A percentile compares a stretch with the other conserved stretches of the same genome.
Conservation (phyloP, 2,329 filamentous ascomycete genomes). For the Fusarium sp. region DNA sequence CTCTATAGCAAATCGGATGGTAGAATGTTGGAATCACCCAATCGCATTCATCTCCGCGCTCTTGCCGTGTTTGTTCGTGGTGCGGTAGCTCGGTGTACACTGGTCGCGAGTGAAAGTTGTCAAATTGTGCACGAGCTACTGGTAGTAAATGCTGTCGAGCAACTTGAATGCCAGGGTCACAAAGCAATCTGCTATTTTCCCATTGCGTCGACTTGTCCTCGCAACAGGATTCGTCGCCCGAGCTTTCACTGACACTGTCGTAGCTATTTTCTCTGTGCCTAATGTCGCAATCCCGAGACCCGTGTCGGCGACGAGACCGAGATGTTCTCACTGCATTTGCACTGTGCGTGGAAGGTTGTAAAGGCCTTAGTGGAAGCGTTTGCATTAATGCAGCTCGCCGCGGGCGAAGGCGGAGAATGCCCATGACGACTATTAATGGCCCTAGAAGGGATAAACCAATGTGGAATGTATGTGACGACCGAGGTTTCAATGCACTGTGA, state of each 20-base stretch:
- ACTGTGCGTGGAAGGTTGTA: rapidly evolving
- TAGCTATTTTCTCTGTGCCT: too few relatives aligned
- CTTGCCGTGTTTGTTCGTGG: neutral
- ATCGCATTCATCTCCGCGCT: too few relatives aligned
- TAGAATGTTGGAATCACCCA: neutral
- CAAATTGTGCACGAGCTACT: rapidly evolving
- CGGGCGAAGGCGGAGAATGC: neutral
- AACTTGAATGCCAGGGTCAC: rapidly evolving
- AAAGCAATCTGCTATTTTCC: rapidly evolving
- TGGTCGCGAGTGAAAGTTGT: rapidly evolving
- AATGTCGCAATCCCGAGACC: rapidly evolving
- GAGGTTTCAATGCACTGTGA: rapidly evolving
- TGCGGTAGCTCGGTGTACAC: rapidly evolving
- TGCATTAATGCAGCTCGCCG: rapidly evolving
- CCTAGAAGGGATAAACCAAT: rapidly evolving
- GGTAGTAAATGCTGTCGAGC: neutral
- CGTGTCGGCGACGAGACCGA: rapidly evolving
- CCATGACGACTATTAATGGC: neutral
- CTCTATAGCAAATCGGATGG: rapidly evolving
- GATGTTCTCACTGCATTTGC: rapidly evolving
- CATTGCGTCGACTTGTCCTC: rapidly evolving
- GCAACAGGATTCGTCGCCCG: neutral
- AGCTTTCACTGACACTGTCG: neutral
- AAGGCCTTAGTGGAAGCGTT: rapidly evolving
- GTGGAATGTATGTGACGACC: neutral